Base-by-base conservation (phyloP, 1,139 yeast genomes). In the Insectozyma bohioensis region DNA sequence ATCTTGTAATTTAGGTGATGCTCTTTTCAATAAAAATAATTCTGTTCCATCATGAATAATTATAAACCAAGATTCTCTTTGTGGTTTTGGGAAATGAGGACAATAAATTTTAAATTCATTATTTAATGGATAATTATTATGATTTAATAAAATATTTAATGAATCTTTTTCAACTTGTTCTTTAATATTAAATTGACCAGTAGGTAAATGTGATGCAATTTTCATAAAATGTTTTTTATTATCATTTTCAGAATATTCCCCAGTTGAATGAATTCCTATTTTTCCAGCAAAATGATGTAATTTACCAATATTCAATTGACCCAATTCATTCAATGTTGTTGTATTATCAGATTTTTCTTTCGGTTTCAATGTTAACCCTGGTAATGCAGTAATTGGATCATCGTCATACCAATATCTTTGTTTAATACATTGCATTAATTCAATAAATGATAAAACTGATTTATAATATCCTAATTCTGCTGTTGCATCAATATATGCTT, bases 31-130 rank as follows among this genome's bases (percentile, higher is more conserved):
- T 35, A 79, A 64, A 21, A 73, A 58, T 26, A 85, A 53, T 49
- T 81, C 86, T 21, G 61, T 62, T 8, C 53, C 54, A 48, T 78
- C 74, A 45, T 78, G 73, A 6, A 82, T 58, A 31, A 90, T 74
- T 7, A 83, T 72, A 56, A 92, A 86, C 98, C 98, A 94, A 0
- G 95, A 79, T 54, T 92, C 98, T 48, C 90, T 82, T 58, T 94
- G 99, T 2, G 82, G 69, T 56, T 92, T 90, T 29, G 95, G 95
- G 61, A 85, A 92, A 46, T 75, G 78, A 3, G 95, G 94, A 41
- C 92, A 70, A 50, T 81, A 78, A 40, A 86, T 77, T 41, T 75
- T 76, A 60, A 76, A 85, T 36, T 79, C 85, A 4, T 63, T 58
- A 43, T 72, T 78, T 36, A 71, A 59, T 9, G 85, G 79, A 14